Base-by-base conservation (phyloP, 768 basidiomycete species). In the Lyophyllum decastes region DNA sequence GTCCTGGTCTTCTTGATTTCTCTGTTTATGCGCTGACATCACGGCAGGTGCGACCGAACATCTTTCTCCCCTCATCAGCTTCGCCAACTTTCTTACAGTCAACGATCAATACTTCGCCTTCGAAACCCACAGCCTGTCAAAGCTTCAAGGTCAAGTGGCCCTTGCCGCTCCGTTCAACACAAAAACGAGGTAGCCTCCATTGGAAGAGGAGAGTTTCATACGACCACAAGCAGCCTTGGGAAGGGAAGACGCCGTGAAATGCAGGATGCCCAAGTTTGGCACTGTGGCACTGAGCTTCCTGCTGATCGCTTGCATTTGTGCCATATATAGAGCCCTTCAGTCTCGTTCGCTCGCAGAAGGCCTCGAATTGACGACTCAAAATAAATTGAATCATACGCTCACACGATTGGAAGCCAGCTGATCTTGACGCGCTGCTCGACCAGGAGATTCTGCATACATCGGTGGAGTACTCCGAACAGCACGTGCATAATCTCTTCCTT, bases 341-440 rank as follows among this genome's bases (percentile, higher is more conserved):
- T n/a, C 19, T 43, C 19, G 11, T 43, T 43, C 21, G 41, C 9
- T n/a, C 17, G 11, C 11, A 21, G 30, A 49, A 49, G 7, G 22
- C 35, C 35, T 24, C 27, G 25, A 26, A 41, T 10, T 14, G 35
- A 4, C 5, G 35, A 38, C 11, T 38, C 22, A 19, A 40, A 24
- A 17, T 19, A 30, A 10, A n/a, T 48, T 51, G 3, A 25, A 24
- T 52, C 38, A 47, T 57, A 21, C 25, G 51, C 47, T 51, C 44
- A 34, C 54, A 30, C 34, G 46, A 24, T 41, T 43, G 17, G 22
- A 24, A 40, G 44, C 41, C 60, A 57, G 47, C 60, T 57, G 47
- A 58, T 25, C 52, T 19, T n/a, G 52, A 48, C 50, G 35, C 50
- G 44, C 22, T 17, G 43, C 40, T 48, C 44, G 16, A n/a, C 24